Percentiles rank a stretch among this genome's conserved stretches.
These are phyloP conservation scores for Dictyostelium purpureum DNA, from an alignment of 78 protist species.

Conservation along the genomic window DNA sequence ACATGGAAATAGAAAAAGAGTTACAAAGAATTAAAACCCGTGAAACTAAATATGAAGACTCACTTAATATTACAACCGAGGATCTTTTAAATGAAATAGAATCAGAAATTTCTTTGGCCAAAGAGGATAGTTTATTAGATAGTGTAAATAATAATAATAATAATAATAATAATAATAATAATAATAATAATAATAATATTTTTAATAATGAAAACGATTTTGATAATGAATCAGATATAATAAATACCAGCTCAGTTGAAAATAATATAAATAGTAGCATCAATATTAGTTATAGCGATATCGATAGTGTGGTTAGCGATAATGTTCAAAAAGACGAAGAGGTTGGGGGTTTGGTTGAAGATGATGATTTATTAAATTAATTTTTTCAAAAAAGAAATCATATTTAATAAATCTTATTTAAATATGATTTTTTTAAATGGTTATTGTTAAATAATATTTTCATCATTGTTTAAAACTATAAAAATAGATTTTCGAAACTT, in stretches of 20 bases:
- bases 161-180: not conserved
- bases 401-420: too few species aligned
- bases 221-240: not conserved
- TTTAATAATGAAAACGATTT: not conserved
- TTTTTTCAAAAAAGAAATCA: too few species aligned
- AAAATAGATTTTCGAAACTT: too few species aligned
- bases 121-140: not conserved
- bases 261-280: not conserved
- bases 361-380: too few species aligned
- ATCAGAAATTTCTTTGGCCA: not conserved
- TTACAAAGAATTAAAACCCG: not conserved
- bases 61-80: not conserved
- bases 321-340: too few species aligned
- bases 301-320: not conserved
- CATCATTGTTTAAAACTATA: too few species aligned
- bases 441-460: too few species aligned
- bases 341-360: too few species aligned
- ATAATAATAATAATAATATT: not conserved
- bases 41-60: too few species aligned
- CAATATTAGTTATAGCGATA: not conserved
- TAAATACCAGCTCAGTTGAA: not conserved
- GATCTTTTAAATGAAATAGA: slow-evolving; percentile 32
- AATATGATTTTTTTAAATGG: too few species aligned
- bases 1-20: slow-evolving; percentile 41
- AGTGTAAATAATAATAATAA: not conserved